Evolutionary conservation across 208 protist species (phyloP).

Genomic region (Acanthamoeba healyi): DNA sequence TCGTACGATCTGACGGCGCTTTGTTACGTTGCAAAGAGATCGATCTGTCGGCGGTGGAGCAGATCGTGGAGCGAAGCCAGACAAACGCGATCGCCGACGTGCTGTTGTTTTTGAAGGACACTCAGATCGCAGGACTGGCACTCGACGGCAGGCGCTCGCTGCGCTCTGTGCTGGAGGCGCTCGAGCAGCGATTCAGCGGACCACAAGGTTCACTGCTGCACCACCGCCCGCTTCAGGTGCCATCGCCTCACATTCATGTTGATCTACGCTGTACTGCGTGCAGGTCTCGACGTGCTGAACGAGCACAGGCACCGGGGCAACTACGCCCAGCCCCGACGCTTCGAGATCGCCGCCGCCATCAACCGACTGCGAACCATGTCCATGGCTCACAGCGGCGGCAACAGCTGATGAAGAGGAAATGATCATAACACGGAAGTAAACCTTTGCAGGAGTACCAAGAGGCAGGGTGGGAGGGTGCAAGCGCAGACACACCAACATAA

Average conservation of each 20-base stretch:
- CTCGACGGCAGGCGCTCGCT: slow-evolving; percentile 81
- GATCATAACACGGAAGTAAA: too few relatives aligned
- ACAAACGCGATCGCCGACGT: slow-evolving; percentile 91
- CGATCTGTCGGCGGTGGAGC: slow-evolving; percentile 92
- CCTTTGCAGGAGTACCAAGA: too few relatives aligned
- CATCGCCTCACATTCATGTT: not conserved
- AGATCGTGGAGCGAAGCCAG: slow-evolving; percentile 95
- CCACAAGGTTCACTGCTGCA: slow-evolving; percentile 62
- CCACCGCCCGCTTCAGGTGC: slow-evolving; percentile 12
- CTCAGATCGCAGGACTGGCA: slow-evolving; percentile 79
- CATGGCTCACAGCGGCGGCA: slow-evolving; percentile 38
- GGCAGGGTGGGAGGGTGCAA: too few relatives aligned
- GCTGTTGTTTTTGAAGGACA: slow-evolving; percentile 54
- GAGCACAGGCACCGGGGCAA: slow-evolving; percentile 89
- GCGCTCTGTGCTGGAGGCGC: slow-evolving; percentile 58
- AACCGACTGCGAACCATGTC: slow-evolving; percentile 89
- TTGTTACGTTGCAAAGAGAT: slow-evolving; percentile 85
- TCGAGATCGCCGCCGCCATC: slow-evolving; percentile 94
- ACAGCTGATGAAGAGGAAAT: too few relatives aligned
- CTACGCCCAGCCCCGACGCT: slow-evolving; percentile 90
- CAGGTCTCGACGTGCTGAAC: slow-evolving; percentile 89
- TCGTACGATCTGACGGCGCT: too few relatives aligned
- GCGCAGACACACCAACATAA: too few relatives aligned
- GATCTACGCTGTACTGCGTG: too few relatives aligned
- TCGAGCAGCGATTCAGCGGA: not conserved